Percentiles rank a stretch among this genome's conserved stretches.
These are phyloP conservation scores for Sesbania bispinosa DNA, from an alignment of 306 rosid genomes.

Conservation along the genomic window DNA sequence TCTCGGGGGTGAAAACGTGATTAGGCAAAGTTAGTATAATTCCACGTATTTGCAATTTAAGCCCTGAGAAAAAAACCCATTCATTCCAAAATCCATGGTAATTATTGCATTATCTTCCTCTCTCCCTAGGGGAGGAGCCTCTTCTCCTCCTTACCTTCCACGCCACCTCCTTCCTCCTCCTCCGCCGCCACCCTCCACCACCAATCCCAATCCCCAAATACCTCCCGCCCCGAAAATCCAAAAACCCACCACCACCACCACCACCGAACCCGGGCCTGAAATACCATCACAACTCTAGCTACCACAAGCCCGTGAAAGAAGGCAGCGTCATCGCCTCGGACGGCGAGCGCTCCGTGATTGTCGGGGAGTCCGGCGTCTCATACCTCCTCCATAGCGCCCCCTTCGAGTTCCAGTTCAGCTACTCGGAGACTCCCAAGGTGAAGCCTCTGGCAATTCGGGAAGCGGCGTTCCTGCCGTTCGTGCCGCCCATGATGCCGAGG, in stretches of 20 bases:
- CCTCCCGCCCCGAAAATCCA: conserved; percentile 47
- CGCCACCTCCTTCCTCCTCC: conserved; percentile 25
- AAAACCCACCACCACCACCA: conserved; percentile 32
- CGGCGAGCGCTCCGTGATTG: conserved; percentile 68
- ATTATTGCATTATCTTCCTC: conserved; percentile 54
- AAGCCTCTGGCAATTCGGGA: conserved; percentile 88
- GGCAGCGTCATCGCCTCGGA: conserved; percentile 52
- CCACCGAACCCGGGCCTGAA: conserved; percentile 56
- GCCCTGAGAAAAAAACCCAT: no score
- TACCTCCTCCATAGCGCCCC: conserved; percentile 90
- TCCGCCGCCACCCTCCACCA: conserved; percentile 24
- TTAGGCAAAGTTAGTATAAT: no score
- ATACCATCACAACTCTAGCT: conserved; percentile 63
- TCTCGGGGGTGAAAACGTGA: no score
- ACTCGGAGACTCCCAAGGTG: conserved; percentile 88
- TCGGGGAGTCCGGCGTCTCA: conserved; percentile 85
- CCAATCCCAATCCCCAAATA: conserved; percentile 42
- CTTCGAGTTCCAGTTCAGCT: conserved; percentile 88
- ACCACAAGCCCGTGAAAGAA: conserved; percentile 63
- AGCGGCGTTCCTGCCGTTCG: conserved; percentile 88
- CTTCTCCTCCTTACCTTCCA: conserved; percentile 79
- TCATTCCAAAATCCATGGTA: conserved; percentile 41
- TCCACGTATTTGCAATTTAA: no score
- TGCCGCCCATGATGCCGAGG: conserved; percentile 83
- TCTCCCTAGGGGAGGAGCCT: conserved; percentile 56